Conservation (phyloP, 768 basidiomycete species). For the Lentinula raphanica region DNA sequence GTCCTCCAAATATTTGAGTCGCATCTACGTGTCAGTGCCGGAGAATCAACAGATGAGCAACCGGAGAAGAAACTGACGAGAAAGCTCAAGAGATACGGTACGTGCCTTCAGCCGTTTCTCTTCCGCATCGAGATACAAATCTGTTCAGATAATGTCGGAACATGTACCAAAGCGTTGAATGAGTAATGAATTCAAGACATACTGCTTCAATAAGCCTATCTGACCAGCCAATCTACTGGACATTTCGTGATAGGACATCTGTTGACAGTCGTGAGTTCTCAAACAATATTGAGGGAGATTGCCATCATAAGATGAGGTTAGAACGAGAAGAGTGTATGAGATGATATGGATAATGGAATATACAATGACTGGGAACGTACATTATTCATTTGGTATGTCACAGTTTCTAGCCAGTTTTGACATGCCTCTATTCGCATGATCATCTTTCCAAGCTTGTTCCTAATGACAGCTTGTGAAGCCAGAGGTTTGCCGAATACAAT, state of each 20-base stretch:
- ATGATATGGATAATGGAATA: neutral
- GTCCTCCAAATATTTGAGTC: slow-evolving; percentile 84
- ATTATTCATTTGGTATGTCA: slow-evolving; percentile 92
- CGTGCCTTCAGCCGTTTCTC: slow-evolving; percentile 66
- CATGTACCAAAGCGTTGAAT: neutral
- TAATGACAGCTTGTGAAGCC: slow-evolving; percentile 77
- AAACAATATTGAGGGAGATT: neutral
- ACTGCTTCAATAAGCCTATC: slow-evolving; percentile 88
- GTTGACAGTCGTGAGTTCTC: neutral
- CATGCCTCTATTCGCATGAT: slow-evolving; percentile 82
- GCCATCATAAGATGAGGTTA: slow-evolving; percentile 6
- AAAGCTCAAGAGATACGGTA: slow-evolving; percentile 12
- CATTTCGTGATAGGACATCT: slow-evolving; percentile 87
- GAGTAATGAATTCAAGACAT: slow-evolving; percentile 18
- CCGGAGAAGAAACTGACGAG: slow-evolving; percentile 20
- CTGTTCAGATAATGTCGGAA: slow-evolving; percentile 25
- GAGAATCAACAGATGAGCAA: slow-evolving; percentile 25
- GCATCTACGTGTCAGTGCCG: slow-evolving; percentile 46
- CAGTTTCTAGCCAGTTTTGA: slow-evolving; percentile 85
- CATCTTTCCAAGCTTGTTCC: slow-evolving; percentile 84
- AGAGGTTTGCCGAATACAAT: slow-evolving; percentile 88
- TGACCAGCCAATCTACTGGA: slow-evolving; percentile 83
- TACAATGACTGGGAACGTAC: slow-evolving; percentile 29
- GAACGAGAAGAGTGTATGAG: neutral
- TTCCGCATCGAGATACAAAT: slow-evolving; percentile 60